These are phyloP conservation scores for Ophiostoma pallidulum DNA, from an alignment of 2,329 filamentous ascomycete genomes.

Conservation along the genomic window DNA sequence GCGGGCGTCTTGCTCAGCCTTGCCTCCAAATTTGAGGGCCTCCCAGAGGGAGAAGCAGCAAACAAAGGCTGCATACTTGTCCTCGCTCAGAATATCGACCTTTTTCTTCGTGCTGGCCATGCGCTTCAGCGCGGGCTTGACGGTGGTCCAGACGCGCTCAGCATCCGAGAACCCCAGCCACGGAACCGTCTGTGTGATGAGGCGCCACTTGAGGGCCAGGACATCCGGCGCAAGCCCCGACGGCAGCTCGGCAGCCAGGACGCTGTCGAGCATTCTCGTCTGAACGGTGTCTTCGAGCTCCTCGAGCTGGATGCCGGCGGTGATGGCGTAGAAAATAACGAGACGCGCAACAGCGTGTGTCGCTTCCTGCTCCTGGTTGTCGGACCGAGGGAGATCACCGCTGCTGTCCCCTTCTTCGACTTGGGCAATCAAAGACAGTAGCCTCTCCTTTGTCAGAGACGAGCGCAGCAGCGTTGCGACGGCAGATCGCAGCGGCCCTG, in stretches of 20 bases:
- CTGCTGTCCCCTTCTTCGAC: slow-evolving; percentile 23
- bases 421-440: slow-evolving; percentile 35
- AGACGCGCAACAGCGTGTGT: slow-evolving; percentile 24
- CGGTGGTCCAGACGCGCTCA: slow-evolving; percentile 19
- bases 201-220: slow-evolving; percentile 16
- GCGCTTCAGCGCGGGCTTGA: slow-evolving; percentile 1
- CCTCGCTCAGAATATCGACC: slow-evolving; percentile 17
- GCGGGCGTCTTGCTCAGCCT: slow-evolving; percentile 21
- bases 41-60: slow-evolving; percentile 24
- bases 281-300: slow-evolving; percentile 34
- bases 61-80: slow-evolving; percentile 24
- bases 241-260: slow-evolving; percentile 14
- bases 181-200: slow-evolving; percentile 21
- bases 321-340: slow-evolving; percentile 34
- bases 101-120: slow-evolving; percentile 8
- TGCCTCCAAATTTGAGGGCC: slow-evolving; percentile 19
- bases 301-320: slow-evolving; percentile 32
- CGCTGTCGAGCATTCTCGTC: slow-evolving; percentile 29
- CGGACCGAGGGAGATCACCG: not conserved
- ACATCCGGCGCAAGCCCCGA: not conserved
- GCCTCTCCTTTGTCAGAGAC: slow-evolving; percentile 35
- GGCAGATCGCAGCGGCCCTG: slow-evolving; percentile 16
- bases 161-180: slow-evolving; percentile 21
- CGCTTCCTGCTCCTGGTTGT: not conserved
- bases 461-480: slow-evolving; percentile 29